Percentiles rank a stretch among this genome's conserved stretches.
Conservation (phyloP, 2,329 filamentous ascomycete genomes). For the Pyrenochaeta sp. region DNA sequence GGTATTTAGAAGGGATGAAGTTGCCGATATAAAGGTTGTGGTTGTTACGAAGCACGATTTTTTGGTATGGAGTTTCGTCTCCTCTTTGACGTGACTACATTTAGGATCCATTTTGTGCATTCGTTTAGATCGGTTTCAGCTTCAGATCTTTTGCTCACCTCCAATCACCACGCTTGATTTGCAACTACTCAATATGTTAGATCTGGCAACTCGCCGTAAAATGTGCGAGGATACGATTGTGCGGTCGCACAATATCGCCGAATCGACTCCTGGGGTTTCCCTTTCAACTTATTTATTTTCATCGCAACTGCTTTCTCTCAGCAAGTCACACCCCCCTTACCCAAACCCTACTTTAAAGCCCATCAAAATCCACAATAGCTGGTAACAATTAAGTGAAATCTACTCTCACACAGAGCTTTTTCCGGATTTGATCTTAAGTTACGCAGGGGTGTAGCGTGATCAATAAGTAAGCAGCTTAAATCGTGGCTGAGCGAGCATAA, state of each 20-base stretch:
- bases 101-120: too few relatives aligned
- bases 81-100: too few relatives aligned
- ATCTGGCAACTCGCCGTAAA: slow-evolving; percentile 24
- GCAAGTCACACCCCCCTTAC: slow-evolving; percentile 7
- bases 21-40: too few relatives aligned
- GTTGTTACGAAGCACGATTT: too few relatives aligned
- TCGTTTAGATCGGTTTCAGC: too few relatives aligned
- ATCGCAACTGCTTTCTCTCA: slow-evolving; percentile 22
- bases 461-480: not conserved
- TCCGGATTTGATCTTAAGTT: not conserved
- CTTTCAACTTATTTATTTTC: slow-evolving; percentile 25
- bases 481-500: slow-evolving; percentile 8
- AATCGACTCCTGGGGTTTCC: slow-evolving; percentile 18
- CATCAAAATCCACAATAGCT: slow-evolving; percentile 23
- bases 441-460: not conserved
- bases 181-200: slow-evolving; percentile 13
- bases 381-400: not conserved
- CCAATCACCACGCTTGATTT: too few relatives aligned
- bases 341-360: slow-evolving; percentile 12
- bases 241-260: slow-evolving; percentile 17
- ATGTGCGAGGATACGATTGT: slow-evolving; percentile 32
- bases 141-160: too few relatives aligned
- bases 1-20: too few relatives aligned
- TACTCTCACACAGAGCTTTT: not conserved
- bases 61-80: too few relatives aligned